Conservation (phyloP, 306 rosid species). For the Bauhinia variegata region DNA sequence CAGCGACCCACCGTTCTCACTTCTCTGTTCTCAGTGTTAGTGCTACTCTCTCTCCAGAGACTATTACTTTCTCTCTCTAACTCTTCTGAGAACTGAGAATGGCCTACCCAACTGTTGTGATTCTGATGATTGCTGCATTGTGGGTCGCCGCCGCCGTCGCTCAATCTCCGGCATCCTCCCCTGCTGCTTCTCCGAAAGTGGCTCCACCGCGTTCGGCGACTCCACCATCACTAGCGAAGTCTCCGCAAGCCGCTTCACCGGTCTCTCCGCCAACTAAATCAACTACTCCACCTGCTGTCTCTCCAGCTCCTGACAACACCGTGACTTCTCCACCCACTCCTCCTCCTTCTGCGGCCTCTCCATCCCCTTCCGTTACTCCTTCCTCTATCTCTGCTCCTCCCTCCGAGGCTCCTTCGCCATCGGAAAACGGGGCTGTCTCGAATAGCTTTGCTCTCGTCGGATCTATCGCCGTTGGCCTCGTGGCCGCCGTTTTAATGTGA, state of each 20-base stretch:
- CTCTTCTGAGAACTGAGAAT: constrained; percentile 2
- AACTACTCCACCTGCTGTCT: neutral
- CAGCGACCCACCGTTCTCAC: neutral
- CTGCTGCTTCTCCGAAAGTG: constrained; percentile 21
- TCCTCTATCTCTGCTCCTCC: constrained; percentile 41
- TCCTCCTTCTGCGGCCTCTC: neutral
- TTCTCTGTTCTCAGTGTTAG: neutral
- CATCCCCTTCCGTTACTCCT: constrained; percentile 28
- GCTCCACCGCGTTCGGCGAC: neutral
- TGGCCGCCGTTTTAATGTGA: constrained; percentile 45
- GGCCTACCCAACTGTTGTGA: constrained; percentile 13
- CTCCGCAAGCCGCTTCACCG: neutral
- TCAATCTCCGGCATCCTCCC: constrained; percentile 27
- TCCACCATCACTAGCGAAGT: neutral
- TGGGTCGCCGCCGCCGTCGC: constrained; percentile 31
- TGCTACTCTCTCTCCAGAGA: neutral
- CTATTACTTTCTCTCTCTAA: neutral
- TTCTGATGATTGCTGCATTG: constrained; percentile 26
- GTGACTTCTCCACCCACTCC: constrained; percentile 35
- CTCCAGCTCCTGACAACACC: constrained; percentile 18
- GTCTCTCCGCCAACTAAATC: neutral
- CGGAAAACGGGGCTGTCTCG: constrained; percentile 22
- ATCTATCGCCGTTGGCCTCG: constrained; percentile 34
- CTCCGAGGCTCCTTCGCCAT: constrained; percentile 36
- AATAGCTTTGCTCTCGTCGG: constrained; percentile 34